A percentile compares a stretch with the other conserved stretches of the same genome.
Conservation (phyloP, 495 filamentous ascomycete species). For the Penicillium crystallinum region DNA sequence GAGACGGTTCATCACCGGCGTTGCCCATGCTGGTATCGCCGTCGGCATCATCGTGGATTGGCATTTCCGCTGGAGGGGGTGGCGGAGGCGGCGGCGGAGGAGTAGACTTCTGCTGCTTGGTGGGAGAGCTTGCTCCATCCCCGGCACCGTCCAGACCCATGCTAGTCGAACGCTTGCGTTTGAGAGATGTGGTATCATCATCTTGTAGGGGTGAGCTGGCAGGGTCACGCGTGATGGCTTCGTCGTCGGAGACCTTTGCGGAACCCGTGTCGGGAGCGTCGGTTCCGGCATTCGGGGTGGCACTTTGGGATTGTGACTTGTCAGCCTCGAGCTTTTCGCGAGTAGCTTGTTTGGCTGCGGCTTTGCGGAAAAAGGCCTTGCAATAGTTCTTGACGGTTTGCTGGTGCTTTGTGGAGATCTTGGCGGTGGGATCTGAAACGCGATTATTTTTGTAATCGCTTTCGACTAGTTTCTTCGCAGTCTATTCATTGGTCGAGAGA, state of each 20-base stretch:
- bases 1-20: constrained; percentile 17
- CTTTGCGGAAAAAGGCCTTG: constrained; percentile 80
- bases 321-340: constrained; percentile 62
- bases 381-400: constrained; percentile 77
- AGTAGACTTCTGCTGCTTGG: constrained; percentile 38
- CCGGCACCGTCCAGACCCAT: constrained; percentile 44
- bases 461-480: constrained; percentile 77
- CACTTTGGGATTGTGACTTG: constrained; percentile 22
- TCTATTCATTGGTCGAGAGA: constrained; percentile 25
- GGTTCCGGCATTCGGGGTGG: constrained; percentile 23
- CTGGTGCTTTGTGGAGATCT: constrained; percentile 70
- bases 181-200: constrained; percentile 19
- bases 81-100: constrained; percentile 33
- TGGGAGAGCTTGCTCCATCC: constrained; percentile 26
- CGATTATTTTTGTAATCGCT: constrained; percentile 84
- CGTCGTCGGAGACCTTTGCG: constrained; percentile 54
- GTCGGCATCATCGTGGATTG: constrained; percentile 13
- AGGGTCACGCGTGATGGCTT: constrained; percentile 24
- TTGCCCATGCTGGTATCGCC: constrained; percentile 21
- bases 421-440: constrained; percentile 70
- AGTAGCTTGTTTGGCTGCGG: constrained; percentile 64
- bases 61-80: constrained; percentile 19
- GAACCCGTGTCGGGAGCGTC: constrained; percentile 34
- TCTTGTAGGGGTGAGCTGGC: constrained; percentile 24
- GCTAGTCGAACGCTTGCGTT: constrained; percentile 23